Evolutionary conservation across 768 basidiomycete genomes (phyloP).

Genomic region (Mycena pura): DNA sequence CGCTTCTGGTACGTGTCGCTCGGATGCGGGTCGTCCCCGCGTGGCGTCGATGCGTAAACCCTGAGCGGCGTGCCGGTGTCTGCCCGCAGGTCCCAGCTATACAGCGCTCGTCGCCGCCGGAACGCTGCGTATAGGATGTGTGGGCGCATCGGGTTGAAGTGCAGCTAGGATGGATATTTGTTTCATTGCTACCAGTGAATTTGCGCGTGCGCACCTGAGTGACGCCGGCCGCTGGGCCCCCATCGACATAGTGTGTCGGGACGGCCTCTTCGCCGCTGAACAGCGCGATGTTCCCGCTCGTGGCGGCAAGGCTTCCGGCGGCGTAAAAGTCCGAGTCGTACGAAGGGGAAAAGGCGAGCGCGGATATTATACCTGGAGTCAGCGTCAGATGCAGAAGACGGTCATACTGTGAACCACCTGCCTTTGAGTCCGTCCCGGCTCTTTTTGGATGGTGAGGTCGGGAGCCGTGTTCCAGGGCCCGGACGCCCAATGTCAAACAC

Average conservation of each 20-base stretch:
- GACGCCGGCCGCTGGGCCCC: constrained; percentile 57
- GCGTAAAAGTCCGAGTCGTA: constrained; percentile 74
- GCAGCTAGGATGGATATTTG: constrained; percentile 50
- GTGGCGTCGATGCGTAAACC: constrained; percentile 38
- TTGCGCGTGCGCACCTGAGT: constrained; percentile 52
- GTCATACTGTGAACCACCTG: constrained; percentile 28
- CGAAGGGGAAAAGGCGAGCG: constrained; percentile 76
- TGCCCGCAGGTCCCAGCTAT: constrained; percentile 81
- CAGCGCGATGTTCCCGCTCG: constrained; percentile 64
- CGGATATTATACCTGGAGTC: constrained; percentile 79
- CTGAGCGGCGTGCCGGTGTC: constrained; percentile 52
- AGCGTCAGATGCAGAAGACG: not conserved
- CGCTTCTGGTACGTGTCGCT: constrained; percentile 74
- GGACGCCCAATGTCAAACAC: constrained; percentile 80
- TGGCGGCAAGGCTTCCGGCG: constrained; percentile 74
- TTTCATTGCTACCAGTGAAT: constrained; percentile 16
- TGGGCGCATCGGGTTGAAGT: constrained; percentile 77
- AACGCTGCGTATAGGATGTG: constrained; percentile 83
- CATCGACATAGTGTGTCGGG: constrained; percentile 69
- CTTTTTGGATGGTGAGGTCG: constrained; percentile 75
- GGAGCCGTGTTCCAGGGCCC: constrained; percentile 74
- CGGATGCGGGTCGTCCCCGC: constrained; percentile 13
- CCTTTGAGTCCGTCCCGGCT: constrained; percentile 90
- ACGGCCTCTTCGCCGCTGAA: constrained; percentile 65
- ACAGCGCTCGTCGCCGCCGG: constrained; percentile 66